phyloP scores from a whole-genome alignment of 2,329 filamentous ascomycete genomes.

The Talaromyces sp. region DNA sequence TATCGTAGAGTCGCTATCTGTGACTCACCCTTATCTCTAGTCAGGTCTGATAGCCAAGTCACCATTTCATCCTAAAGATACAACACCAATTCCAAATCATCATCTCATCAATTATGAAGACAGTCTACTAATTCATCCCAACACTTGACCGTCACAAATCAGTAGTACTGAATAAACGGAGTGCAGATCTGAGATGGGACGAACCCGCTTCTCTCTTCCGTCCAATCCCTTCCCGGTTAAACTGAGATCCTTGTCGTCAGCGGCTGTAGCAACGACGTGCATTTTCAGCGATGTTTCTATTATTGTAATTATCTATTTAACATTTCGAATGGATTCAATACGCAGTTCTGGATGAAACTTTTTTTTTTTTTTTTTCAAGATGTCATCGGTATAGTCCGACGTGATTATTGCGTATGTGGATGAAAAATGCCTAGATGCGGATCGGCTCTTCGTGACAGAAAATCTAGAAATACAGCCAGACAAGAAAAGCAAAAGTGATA shows the following conservation, averaged over 20 bases:
- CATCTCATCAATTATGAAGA: background rate
- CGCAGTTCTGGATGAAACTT: background rate
- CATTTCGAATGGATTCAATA: background rate
- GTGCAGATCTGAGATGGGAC: background rate
- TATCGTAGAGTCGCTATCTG: background rate
- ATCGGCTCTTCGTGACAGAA: background rate
- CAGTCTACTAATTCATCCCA: background rate
- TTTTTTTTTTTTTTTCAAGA: background rate
- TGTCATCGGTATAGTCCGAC: background rate
- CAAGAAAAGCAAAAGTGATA: background rate
- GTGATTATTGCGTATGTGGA: constrained; percentile 5
- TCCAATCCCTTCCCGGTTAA: constrained; percentile 6
- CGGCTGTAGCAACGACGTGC: background rate
- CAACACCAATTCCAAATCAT: background rate
- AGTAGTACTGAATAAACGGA: background rate
- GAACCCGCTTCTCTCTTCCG: constrained; percentile 12
- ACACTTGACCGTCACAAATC: background rate
- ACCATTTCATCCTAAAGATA: background rate
- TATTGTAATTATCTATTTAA: background rate
- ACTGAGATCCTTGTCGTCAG: constrained; percentile 13
- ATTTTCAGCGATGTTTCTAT: background rate
- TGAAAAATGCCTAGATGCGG: background rate
- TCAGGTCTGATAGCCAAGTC: background rate
- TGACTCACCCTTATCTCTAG: constrained; percentile 3
- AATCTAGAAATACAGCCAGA: background rate